phyloP scores from a whole-genome alignment of 495 filamentous ascomycete genomes.

The Cenococcum geophilum region DNA sequence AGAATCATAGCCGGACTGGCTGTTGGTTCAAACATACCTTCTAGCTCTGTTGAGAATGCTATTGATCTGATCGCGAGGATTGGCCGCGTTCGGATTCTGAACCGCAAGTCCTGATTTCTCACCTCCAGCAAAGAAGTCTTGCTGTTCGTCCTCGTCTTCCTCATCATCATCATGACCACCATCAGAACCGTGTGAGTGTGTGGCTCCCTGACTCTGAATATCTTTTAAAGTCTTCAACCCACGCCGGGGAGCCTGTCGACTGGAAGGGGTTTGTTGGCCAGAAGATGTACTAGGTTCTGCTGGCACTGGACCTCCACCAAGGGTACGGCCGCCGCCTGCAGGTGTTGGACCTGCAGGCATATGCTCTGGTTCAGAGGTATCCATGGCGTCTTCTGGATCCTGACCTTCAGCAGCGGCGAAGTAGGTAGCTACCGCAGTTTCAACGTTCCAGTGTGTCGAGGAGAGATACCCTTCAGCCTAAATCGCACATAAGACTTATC shows the following conservation, averaged over 20 bases:
- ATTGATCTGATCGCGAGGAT: conserved; percentile 60
- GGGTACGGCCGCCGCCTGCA: conserved; percentile 26
- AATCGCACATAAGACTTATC: neutral
- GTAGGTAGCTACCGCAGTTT: conserved; percentile 61
- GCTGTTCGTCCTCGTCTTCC: conserved; percentile 55
- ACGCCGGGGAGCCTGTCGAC: conserved; percentile 34
- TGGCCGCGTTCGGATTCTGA: conserved; percentile 66
- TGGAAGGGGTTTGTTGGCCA: conserved; percentile 34
- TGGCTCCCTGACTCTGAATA: conserved; percentile 41
- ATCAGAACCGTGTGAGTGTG: conserved; percentile 49
- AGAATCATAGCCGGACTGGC: conserved; percentile 7
- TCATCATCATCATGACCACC: conserved; percentile 56
- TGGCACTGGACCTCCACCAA: conserved; percentile 24
- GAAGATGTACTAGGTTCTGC: conserved; percentile 18
- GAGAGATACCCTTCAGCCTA: conserved; percentile 68
- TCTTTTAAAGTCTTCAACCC: conserved; percentile 54
- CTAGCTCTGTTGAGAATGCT: conserved; percentile 79
- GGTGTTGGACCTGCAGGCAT: conserved; percentile 31
- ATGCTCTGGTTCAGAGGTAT: conserved; percentile 24
- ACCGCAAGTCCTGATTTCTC: conserved; percentile 96
- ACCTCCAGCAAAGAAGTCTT: conserved; percentile 88
- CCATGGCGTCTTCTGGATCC: conserved; percentile 33
- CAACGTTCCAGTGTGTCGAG: conserved; percentile 63
- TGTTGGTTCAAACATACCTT: conserved; percentile 48
- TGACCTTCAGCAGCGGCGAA: conserved; percentile 58